These are phyloP conservation scores for Porogramme epimiltina DNA, from an alignment of 1,284 basidiomycete species.

Conservation along the genomic window DNA sequence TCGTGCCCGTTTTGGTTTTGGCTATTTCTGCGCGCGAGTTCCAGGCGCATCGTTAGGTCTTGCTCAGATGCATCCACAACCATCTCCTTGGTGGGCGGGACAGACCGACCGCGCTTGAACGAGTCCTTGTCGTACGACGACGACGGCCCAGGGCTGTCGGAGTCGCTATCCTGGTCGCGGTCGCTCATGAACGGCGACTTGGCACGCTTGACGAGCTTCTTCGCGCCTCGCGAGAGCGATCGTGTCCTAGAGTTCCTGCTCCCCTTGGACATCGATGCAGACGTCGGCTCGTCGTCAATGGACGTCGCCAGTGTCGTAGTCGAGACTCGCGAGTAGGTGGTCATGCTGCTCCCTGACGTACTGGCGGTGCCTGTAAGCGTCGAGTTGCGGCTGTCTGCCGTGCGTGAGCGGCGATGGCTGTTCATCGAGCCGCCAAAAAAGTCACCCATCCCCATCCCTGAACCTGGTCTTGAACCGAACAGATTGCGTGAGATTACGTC, in stretches of 20 bases:
- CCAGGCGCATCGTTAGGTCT: slow-evolving; percentile 72
- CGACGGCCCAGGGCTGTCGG: slow-evolving; percentile 20
- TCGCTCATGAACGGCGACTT: slow-evolving; percentile 51
- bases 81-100: slow-evolving; percentile 25
- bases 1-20: slow-evolving; percentile 65
- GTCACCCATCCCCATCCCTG: slow-evolving; percentile 55
- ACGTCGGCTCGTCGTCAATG: slow-evolving; percentile 55
- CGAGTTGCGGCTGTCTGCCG: slow-evolving; percentile 67
- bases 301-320: slow-evolving; percentile 62
- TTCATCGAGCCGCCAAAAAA: slow-evolving; percentile 71
- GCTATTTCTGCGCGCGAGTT: slow-evolving; percentile 81
- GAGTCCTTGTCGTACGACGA: slow-evolving; percentile 8
- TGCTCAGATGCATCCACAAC: slow-evolving; percentile 66
- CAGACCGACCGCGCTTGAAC: slow-evolving; percentile 29
- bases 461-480: slow-evolving; percentile 63
- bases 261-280: slow-evolving; percentile 27
- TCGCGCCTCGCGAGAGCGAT: slow-evolving; percentile 25
- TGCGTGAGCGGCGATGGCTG: slow-evolving; percentile 64
- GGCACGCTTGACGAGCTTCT: slow-evolving; percentile 56
- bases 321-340: slow-evolving; percentile 68
- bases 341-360: slow-evolving; percentile 63
- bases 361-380: slow-evolving; percentile 53
- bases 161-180: slow-evolving; percentile 43
- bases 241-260: slow-evolving; percentile 44
- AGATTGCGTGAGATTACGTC: slow-evolving; percentile 83